These are phyloP conservation scores for Larix sibirica DNA, from an alignment of 83 land plant genomes.

Conservation along the genomic window DNA sequence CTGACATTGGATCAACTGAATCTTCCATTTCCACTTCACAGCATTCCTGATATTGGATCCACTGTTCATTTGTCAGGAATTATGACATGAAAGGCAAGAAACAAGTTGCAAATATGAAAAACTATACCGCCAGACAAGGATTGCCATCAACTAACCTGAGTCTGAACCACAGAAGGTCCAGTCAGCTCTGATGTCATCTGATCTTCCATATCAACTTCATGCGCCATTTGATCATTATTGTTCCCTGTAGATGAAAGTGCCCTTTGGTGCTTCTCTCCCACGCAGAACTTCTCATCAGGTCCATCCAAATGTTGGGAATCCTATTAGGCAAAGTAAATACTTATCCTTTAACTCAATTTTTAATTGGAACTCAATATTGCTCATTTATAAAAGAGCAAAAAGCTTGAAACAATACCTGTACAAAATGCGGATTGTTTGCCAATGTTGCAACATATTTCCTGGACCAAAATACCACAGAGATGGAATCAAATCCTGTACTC, in stretches of 20 bases:
- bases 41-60: constrained; percentile 3
- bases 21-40: constrained; percentile 19
- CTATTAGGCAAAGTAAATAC: background rate
- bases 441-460: constrained; percentile 13
- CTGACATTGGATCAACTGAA: constrained; percentile 20
- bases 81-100: too few relatives aligned
- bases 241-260: too few relatives aligned
- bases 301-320: background rate
- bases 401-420: background rate
- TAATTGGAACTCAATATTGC: background rate
- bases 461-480: background rate
- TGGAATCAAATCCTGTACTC: background rate
- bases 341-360: background rate
- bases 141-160: constrained; percentile 3
- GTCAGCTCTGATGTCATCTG: background rate
- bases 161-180: background rate
- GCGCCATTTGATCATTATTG: background rate
- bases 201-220: constrained; percentile 14
- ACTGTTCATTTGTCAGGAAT: too few relatives aligned
- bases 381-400: background rate
- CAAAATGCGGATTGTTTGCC: constrained; percentile 12
- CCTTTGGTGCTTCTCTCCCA: too few relatives aligned
- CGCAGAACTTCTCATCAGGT: background rate
- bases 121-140: too few relatives aligned
- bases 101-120: too few relatives aligned